Percentiles rank a stretch among this genome's conserved stretches.
Evolutionary conservation across 1,139 yeast species (phyloP).

Genomic region (Hyphopichia buzzinii): DNA sequence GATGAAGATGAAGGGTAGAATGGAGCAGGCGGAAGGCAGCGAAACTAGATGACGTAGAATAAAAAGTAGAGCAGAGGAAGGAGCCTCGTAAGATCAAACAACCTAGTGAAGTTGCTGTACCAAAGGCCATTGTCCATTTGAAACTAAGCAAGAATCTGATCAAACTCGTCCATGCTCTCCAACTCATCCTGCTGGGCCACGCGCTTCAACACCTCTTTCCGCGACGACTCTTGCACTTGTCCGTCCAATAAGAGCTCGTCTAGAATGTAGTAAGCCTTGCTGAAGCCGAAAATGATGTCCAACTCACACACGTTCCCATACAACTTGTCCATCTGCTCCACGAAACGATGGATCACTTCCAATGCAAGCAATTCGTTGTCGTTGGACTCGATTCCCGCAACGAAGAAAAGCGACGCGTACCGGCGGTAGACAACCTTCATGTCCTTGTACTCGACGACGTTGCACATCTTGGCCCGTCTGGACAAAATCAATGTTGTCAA

Average conservation of each 20-base stretch:
- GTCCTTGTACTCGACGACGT: slow-evolving; percentile 87
- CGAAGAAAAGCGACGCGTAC: slow-evolving; percentile 88
- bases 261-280: slow-evolving; percentile 85
- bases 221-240: slow-evolving; percentile 78
- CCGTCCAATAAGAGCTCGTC: slow-evolving; percentile 89
- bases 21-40: no score
- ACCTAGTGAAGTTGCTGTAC: no score
- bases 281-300: slow-evolving; percentile 92
- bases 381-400: slow-evolving; percentile 78
- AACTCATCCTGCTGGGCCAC: slow-evolving; percentile 76
- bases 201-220: slow-evolving; percentile 71
- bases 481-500: slow-evolving; percentile 81
- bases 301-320: slow-evolving; percentile 96
- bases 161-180: slow-evolving; percentile 51
- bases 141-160: slow-evolving; percentile 39
- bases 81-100: no score
- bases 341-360: slow-evolving; percentile 88
- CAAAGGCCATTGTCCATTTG: no score
- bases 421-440: slow-evolving; percentile 86
- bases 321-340: slow-evolving; percentile 93
- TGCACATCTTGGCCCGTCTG: slow-evolving; percentile 93
- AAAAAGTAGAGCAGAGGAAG: no score
- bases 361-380: slow-evolving; percentile 86
- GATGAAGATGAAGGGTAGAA: no score
- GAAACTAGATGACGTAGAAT: no score